These are phyloP conservation scores for Pseudopyrenochaeta lycopersici DNA, from an alignment of 2,329 filamentous ascomycete genomes.

Conservation along the genomic window DNA sequence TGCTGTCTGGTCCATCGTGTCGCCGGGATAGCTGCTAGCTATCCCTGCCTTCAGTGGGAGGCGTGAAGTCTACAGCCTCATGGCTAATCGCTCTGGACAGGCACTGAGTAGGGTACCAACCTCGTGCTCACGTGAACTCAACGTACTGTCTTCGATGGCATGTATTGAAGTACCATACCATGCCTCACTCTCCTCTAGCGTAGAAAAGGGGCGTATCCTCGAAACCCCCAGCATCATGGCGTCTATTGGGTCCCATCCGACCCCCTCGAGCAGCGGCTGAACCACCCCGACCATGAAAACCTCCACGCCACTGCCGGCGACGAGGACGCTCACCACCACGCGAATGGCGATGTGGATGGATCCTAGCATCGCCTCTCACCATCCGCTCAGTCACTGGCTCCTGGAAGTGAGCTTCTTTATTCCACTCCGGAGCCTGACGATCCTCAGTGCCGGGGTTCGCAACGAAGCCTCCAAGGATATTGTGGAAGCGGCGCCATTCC, in stretches of 20 bases:
- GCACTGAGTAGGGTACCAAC: too few species aligned
- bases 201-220: neutral
- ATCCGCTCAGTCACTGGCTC: neutral
- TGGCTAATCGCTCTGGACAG: too few species aligned
- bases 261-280: neutral
- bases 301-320: neutral
- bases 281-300: neutral
- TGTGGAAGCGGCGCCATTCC: neutral
- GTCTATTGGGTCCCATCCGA: neutral
- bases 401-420: neutral
- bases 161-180: neutral
- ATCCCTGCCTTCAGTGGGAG: neutral
- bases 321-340: neutral
- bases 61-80: neutral
- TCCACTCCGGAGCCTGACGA: neutral
- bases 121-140: neutral
- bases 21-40: neutral
- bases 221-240: neutral
- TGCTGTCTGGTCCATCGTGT: neutral
- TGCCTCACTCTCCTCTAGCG: neutral
- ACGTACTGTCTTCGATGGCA: neutral
- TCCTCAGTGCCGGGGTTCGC: neutral
- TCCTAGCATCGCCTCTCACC: neutral
- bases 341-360: neutral
- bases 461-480: neutral